These are phyloP conservation scores for Penicillium sp. DNA, from an alignment of 2,329 filamentous ascomycete species.

Conservation along the genomic window DNA sequence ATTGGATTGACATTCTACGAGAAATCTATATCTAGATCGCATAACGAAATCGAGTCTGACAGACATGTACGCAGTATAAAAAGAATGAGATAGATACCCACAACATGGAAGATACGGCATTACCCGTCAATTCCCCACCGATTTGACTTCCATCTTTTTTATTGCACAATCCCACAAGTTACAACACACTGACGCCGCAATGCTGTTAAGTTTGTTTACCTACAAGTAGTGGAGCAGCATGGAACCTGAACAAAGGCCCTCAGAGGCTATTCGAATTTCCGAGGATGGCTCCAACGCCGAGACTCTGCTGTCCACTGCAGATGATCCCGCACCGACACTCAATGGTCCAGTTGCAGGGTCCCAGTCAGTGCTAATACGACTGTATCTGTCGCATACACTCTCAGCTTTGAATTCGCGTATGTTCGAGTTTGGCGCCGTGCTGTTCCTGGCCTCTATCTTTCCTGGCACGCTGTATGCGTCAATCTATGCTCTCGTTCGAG, in stretches of 20 bases:
- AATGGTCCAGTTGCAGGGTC: slow-evolving; percentile 1
- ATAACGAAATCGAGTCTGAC: too few species aligned
- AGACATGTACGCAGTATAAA: too few species aligned
- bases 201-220: too few species aligned
- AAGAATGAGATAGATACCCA: neutral
- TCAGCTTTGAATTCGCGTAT: slow-evolving; percentile 61
- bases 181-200: neutral
- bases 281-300: neutral
- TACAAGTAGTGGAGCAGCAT: neutral
- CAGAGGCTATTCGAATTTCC: neutral
- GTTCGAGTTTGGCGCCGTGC: slow-evolving; percentile 59
- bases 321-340: neutral
- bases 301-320: neutral
- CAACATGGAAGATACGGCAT: neutral
- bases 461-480: slow-evolving; percentile 60
- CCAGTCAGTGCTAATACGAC: slow-evolving; percentile 18
- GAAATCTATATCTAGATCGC: too few species aligned
- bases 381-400: slow-evolving; percentile 58
- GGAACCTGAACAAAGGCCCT: neutral
- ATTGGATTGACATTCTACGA: slow-evolving; percentile 5
- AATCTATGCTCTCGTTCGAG: slow-evolving; percentile 61
- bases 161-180: neutral
- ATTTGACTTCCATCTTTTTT: neutral
- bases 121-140: neutral
- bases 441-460: slow-evolving; percentile 54